Evolutionary conservation across 2,329 filamentous ascomycete genomes (phyloP).

Genomic region (Paraconiothyrium sp.): DNA sequence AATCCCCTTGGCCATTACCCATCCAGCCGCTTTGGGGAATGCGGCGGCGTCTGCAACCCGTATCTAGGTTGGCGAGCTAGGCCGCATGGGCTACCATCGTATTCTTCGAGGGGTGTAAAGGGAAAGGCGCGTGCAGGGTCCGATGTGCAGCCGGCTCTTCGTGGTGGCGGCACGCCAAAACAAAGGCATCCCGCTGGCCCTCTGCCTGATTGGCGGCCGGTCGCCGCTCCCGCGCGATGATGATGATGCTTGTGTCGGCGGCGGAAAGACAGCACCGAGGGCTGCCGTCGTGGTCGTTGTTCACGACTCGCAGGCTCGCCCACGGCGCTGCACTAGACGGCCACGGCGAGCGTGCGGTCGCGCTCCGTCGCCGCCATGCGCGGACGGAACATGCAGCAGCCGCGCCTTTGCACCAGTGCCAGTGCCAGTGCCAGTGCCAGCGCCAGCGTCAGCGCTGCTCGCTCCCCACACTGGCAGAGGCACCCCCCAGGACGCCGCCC

Average conservation of each 20-base stretch:
- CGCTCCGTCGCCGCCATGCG: background rate
- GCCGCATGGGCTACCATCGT: slow-evolving; percentile 22
- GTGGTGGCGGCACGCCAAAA: slow-evolving; percentile 36
- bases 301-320: slow-evolving; percentile 11
- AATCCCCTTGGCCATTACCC: slow-evolving; percentile 6
- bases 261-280: slow-evolving; percentile 9
- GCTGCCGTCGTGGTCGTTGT: background rate
- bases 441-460: background rate
- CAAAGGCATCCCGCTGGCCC: slow-evolving; percentile 25
- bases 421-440: background rate
- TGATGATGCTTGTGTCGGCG: slow-evolving; percentile 12
- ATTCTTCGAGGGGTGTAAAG: slow-evolving; percentile 6
- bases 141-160: slow-evolving; percentile 18
- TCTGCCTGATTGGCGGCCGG: background rate
- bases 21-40: slow-evolving; percentile 28
- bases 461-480: slow-evolving; percentile 6
- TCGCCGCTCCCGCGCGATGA: slow-evolving; percentile 6
- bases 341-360: background rate
- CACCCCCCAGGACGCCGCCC: background rate
- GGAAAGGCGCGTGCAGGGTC: slow-evolving; percentile 30
- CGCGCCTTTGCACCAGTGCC: slow-evolving; percentile 20
- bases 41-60: slow-evolving; percentile 24
- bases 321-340: background rate
- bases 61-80: slow-evolving; percentile 22
- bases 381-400: background rate